These are phyloP conservation scores for Lachnellula willkommii DNA, from an alignment of 2,329 filamentous ascomycete genomes.

Conservation along the genomic window DNA sequence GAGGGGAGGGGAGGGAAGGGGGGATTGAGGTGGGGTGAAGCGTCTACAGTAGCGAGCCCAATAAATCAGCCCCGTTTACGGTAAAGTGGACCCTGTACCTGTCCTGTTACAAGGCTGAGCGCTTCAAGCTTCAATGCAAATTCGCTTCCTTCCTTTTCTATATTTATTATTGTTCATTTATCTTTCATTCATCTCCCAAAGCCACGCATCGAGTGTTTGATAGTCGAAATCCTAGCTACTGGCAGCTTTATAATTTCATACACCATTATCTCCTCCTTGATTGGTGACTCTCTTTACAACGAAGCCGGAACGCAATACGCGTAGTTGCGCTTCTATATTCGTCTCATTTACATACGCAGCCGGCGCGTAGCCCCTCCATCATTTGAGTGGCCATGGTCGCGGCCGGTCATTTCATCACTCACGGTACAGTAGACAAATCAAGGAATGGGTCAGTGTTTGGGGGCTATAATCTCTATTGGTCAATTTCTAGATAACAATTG, in stretches of 20 bases:
- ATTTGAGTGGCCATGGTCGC: not conserved
- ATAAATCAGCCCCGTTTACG: not conserved
- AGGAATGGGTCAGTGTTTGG: not conserved
- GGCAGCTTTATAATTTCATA: not conserved
- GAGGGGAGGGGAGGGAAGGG: not conserved
- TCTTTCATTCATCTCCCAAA: not conserved
- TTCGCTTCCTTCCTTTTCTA: not conserved
- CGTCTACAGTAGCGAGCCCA: not conserved
- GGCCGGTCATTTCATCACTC: not conserved
- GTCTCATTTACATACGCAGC: not conserved
- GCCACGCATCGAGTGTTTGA: not conserved
- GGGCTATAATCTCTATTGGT: not conserved
- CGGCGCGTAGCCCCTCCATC: conserved; percentile 4
- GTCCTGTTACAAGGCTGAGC: not conserved
- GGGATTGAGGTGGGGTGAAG: conserved; percentile 2
- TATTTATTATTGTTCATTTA: not conserved
- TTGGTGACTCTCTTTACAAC: conserved; percentile 7
- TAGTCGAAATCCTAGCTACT: not conserved
- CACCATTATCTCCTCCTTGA: not conserved
- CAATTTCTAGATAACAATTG: not conserved
- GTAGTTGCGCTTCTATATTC: conserved; percentile 9
- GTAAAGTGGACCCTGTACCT: not conserved
- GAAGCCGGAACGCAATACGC: not conserved
- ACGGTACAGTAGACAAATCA: not conserved
- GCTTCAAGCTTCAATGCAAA: not conserved